phyloP scores from a whole-genome alignment of 2,329 filamentous ascomycete genomes.

The Fusarium papillatum region DNA sequence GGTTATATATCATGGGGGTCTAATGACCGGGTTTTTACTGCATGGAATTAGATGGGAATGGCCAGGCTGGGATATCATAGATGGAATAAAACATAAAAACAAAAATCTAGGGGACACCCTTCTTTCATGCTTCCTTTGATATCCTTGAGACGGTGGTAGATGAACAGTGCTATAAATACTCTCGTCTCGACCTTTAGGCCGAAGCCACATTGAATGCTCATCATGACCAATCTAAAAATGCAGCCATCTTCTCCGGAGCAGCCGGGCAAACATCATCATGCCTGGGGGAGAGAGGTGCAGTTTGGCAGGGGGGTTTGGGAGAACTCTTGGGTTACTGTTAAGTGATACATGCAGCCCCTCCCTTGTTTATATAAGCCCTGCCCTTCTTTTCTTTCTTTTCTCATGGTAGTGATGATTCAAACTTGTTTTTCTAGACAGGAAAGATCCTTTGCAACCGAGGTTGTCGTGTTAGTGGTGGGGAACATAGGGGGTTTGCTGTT shows the following conservation, averaged over 20 bases:
- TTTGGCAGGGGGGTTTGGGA: background rate
- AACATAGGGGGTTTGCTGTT: background rate
- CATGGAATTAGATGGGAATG: background rate
- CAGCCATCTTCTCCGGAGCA: background rate
- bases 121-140: background rate
- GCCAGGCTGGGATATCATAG: background rate
- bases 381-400: background rate
- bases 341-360: background rate
- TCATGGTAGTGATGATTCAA: background rate
- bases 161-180: background rate
- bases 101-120: background rate
- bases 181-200: background rate
- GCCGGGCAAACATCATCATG: background rate
- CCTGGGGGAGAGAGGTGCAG: background rate
- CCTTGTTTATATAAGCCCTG: background rate
- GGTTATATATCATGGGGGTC: constrained; percentile 12
- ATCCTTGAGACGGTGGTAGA: background rate
- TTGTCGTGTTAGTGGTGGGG: background rate
- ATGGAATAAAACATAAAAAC: constrained; percentile 1
- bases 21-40: background rate
- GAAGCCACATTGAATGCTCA: background rate
- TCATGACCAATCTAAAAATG: background rate
- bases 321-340: background rate
- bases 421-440: background rate
- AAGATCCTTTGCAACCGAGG: background rate